A percentile compares a stretch with the other conserved stretches of the same genome.
Conservation (phyloP, 139 green algal genomes). For the Chlorella vulgaris region DNA sequence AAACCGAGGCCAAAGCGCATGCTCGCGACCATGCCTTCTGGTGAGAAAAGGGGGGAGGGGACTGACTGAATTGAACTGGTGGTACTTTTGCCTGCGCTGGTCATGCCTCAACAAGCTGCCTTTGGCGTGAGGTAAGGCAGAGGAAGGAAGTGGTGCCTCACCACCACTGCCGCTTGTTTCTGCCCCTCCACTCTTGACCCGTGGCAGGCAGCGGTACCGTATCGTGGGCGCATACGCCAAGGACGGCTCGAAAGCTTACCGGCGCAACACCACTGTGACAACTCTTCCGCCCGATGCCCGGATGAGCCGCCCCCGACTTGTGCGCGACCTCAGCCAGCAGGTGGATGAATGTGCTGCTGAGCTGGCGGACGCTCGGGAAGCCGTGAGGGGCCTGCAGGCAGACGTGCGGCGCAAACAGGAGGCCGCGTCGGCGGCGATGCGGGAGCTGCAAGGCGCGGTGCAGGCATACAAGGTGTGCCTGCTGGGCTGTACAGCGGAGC, state of each 20-base stretch:
- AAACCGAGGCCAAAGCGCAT: background rate
- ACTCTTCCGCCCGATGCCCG: background rate
- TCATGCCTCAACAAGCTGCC: background rate
- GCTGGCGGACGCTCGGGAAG: background rate
- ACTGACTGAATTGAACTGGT: too few species aligned
- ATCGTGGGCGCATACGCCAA: background rate
- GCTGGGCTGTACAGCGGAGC: background rate
- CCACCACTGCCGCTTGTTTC: background rate
- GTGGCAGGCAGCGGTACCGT: conserved; percentile 11
- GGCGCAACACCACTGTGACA: background rate
- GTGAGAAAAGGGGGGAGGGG: background rate
- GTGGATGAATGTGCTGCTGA: conserved; percentile 3
- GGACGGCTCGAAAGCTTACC: background rate
- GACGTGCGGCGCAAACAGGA: background rate
- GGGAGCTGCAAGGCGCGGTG: background rate
- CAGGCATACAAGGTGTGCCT: background rate
- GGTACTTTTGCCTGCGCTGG: background rate
- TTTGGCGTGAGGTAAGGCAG: too few species aligned
- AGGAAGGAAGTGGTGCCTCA: too few species aligned
- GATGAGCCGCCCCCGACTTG: conserved; percentile 5
- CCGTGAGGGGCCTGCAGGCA: background rate
- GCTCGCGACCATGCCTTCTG: background rate
- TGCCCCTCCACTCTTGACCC: background rate
- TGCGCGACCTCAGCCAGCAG: conserved; percentile 19
- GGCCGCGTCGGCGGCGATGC: background rate